Base-by-base conservation (phyloP, 1,284 basidiomycete species). In the Irpex rosettiformis region DNA sequence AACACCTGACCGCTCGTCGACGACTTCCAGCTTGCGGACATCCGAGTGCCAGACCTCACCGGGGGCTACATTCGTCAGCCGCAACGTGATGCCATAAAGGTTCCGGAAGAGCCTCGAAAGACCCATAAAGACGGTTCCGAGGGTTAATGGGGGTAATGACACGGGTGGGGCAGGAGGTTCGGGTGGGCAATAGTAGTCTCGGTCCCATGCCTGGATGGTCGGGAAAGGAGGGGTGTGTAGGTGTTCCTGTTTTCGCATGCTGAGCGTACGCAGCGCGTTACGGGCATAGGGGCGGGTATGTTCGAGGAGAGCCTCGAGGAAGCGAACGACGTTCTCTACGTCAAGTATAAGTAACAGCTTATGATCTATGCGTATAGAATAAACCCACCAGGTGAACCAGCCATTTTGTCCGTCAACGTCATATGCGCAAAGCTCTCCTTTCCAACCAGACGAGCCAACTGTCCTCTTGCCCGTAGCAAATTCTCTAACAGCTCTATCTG, bases 351-450 rank as follows among this genome's bases (percentile, higher is more conserved):
- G 29, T 37, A 52, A 47, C 49, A 40, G 29, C 10, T 49, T 25
- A 16, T 13, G 13, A 13, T n/a, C 5, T 7, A 6, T 7, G n/a
- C n/a, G 29, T 40, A 7, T 24, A 13, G 10, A 25, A 24, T 13
- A 4, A 52, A 61, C 82, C 62, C 61, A 87, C 90, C 87, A 53
- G 94, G 94, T 43, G 84, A 90, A 73, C 90, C 93, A 3, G 94
- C 94, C 95, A 98, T 98, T 76, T 96, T 98, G 73, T 97, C 94
- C 28, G 84, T 82, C 5, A 97, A 79, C 1, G 88, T 84, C 80
- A 96, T 89, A 60, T 92, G 85, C 0, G 86, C 92, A 77, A 85
- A 98, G 63, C 89, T 94, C 47, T 86, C 78, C 66, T 86, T 85
- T 6, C 95, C 94, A 18, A 96, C 87, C 18, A 97, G 75, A 24